phyloP scores from a whole-genome alignment of 208 protist genomes.

The Naegleria lovaniensis region DNA sequence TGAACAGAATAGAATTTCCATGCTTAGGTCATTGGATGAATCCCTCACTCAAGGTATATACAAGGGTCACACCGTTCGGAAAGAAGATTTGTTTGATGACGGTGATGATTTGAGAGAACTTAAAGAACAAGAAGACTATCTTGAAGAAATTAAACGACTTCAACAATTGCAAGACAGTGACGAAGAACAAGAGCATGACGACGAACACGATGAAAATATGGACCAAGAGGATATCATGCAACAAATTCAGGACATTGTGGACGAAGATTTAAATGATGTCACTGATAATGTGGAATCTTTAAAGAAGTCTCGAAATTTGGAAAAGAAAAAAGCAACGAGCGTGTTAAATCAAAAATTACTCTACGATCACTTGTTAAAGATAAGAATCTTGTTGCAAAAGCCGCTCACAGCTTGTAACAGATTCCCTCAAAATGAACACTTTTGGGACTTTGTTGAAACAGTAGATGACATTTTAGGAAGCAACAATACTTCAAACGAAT shows the following conservation, averaged over 20 bases:
- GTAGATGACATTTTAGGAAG: background rate
- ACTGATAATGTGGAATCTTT: background rate
- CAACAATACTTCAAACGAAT: background rate
- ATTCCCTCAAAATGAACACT: background rate
- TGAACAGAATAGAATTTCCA: background rate
- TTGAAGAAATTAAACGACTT: background rate
- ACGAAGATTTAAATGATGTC: background rate
- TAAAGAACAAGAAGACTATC: background rate
- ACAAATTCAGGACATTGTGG: background rate
- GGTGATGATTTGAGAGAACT: background rate
- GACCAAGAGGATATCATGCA: background rate
- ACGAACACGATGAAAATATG: background rate
- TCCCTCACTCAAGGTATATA: background rate
- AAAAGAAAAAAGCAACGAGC: background rate
- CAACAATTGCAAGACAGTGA: background rate
- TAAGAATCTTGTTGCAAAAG: constrained; percentile 18
- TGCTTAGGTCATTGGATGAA: background rate
- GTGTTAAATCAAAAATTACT: constrained; percentile 19
- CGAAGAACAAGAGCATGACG: background rate
- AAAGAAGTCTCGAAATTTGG: background rate
- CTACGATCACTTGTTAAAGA: constrained; percentile 10
- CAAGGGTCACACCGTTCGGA: background rate
- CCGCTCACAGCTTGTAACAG: background rate
- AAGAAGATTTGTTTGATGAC: background rate
- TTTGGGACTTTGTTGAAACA: background rate